Evolutionary conservation across 805 yeast genomes (phyloP).

Genomic region (Saitoella complicata): DNA sequence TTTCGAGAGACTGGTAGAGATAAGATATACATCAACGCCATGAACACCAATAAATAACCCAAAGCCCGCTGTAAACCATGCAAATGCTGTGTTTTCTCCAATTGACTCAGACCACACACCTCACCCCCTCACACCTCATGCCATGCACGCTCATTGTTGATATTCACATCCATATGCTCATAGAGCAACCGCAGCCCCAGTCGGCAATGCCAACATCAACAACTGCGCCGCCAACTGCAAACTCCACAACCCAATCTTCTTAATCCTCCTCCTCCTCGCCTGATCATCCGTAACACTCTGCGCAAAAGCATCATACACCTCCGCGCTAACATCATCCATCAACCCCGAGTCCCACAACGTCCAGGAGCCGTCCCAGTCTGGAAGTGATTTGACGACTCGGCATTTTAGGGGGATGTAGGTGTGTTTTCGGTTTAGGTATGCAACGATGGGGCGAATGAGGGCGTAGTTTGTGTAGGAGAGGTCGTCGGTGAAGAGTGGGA

Average conservation of each 20-base stretch:
- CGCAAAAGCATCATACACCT: conserved; percentile 81
- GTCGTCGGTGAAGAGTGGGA: conserved; percentile 78
- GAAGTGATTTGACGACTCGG: conserved; percentile 57
- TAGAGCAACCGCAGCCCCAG: no score
- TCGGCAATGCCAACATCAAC: conserved; percentile 32
- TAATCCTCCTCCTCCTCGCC: conserved; percentile 50
- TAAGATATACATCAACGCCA: no score
- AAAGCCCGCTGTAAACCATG: no score
- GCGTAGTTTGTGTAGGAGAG: conserved; percentile 86
- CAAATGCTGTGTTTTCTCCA: no score
- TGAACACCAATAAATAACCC: no score
- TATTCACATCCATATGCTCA: no score
- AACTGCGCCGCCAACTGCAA: conserved; percentile 70
- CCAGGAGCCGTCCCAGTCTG: conserved; percentile 93
- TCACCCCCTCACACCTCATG: no score
- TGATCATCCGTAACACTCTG: conserved; percentile 80
- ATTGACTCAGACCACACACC: no score
- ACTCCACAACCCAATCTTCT: conserved; percentile 86
- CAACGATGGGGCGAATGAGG: conserved; percentile 83
- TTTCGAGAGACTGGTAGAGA: no score
- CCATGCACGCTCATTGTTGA: no score
- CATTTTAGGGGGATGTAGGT: conserved; percentile 81
- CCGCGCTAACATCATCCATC: conserved; percentile 81
- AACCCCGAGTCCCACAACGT: conserved; percentile 78
- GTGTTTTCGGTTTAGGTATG: conserved; percentile 77